These are phyloP conservation scores for Candida ulmi DNA, from an alignment of 805 yeast genomes.

Conservation along the genomic window DNA sequence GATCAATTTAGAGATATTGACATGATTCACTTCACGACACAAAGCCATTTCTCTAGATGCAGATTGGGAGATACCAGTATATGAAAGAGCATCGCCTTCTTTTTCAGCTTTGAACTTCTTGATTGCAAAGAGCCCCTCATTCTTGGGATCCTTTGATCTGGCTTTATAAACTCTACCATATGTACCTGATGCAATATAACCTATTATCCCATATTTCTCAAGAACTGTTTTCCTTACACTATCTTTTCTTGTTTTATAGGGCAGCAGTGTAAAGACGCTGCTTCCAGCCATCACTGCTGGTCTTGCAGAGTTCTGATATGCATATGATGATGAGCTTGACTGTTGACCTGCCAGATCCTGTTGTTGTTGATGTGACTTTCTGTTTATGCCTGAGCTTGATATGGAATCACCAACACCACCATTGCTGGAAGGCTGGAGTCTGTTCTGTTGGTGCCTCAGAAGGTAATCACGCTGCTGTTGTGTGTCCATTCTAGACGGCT, in stretches of 20 bases:
- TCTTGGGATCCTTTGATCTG: conserved; percentile 34
- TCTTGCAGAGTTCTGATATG: conserved; percentile 6
- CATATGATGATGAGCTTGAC: conserved; percentile 4
- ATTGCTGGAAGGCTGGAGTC: conserved; percentile 5
- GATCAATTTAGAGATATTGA: conserved; percentile 70
- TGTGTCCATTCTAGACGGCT: conserved; percentile 6
- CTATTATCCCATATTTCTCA: conserved; percentile 81
- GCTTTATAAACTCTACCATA: conserved; percentile 96
- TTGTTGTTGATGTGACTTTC: background rate
- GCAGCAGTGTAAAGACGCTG: conserved; percentile 48
- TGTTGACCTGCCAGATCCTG: conserved; percentile 8
- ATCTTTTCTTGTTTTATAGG: conserved; percentile 62
- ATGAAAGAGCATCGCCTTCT: conserved; percentile 82
- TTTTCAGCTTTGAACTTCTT: conserved; percentile 94
- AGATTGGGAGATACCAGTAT: conserved; percentile 92
- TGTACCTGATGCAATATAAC: conserved; percentile 98
- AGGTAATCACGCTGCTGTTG: conserved; percentile 21
- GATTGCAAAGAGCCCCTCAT: conserved; percentile 51
- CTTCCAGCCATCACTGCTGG: conserved; percentile 52
- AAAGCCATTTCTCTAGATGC: conserved; percentile 96
- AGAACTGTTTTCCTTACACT: conserved; percentile 63
- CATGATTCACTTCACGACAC: conserved; percentile 80
- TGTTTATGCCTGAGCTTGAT: background rate
- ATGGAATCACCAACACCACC: background rate
- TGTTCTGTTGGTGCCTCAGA: conserved; percentile 11